These are phyloP conservation scores for Emydomyces testavorans DNA, from an alignment of 2,329 filamentous ascomycete species.

Conservation along the genomic window DNA sequence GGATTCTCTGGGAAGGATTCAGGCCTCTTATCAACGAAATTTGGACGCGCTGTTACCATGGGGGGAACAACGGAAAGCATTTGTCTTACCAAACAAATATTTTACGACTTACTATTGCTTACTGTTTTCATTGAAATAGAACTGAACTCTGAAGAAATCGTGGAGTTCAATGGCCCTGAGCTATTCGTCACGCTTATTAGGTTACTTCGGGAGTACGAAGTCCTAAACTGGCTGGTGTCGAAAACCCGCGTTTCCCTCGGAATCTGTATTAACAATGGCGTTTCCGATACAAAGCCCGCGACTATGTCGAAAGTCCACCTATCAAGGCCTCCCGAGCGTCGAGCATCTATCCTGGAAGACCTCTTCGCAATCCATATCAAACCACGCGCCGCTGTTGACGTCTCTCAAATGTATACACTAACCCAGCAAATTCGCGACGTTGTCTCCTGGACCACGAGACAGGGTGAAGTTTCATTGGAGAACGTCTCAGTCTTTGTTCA, in stretches of 20 bases:
- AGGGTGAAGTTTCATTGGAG: conserved; percentile 45
- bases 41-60: conserved; percentile 64
- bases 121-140: conserved; percentile 79
- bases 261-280: neutral
- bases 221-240: conserved; percentile 52
- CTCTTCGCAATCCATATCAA: conserved; percentile 36
- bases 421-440: conserved; percentile 36
- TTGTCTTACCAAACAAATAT: conserved; percentile 57
- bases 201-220: conserved; percentile 61
- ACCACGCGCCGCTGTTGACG: conserved; percentile 30
- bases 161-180: conserved; percentile 51
- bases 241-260: conserved; percentile 25
- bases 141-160: conserved; percentile 59
- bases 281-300: neutral
- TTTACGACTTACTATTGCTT: conserved; percentile 72
- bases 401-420: conserved; percentile 34
- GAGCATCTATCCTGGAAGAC: conserved; percentile 33
- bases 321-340: neutral
- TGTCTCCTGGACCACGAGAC: conserved; percentile 39
- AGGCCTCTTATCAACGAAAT: conserved; percentile 48
- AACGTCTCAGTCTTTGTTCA: conserved; percentile 56
- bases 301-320: conserved; percentile 16
- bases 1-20: conserved; percentile 32
- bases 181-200: conserved; percentile 54
- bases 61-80: conserved; percentile 70